phyloP scores from a whole-genome alignment of 106 monocot genomes.

The Dactylorhiza incarnata region DNA sequence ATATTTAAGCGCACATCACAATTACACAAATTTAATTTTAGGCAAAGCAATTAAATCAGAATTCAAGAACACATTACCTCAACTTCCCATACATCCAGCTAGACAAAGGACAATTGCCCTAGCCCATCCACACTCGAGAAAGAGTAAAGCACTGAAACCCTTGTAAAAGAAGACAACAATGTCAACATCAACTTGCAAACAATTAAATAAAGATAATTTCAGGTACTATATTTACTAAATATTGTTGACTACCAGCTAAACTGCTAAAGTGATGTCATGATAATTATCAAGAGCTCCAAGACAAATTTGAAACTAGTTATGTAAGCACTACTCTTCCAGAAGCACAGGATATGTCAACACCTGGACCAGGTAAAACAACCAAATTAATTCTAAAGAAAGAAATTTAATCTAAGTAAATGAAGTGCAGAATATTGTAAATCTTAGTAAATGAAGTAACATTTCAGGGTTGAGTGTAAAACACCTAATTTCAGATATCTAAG shows the following conservation, averaged over 20 bases:
- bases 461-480: no score
- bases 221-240: constrained; percentile 48
- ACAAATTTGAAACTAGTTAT: constrained; percentile 68
- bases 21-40: not conserved
- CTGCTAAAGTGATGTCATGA: constrained; percentile 78
- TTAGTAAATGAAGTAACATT: no score
- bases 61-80: constrained; percentile 36
- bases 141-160: constrained; percentile 92
- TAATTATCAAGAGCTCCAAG: constrained; percentile 77
- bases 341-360: constrained; percentile 74
- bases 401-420: no score
- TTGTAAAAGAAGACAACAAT: constrained; percentile 10
- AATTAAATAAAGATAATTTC: constrained; percentile 1
- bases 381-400: no score
- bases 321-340: constrained; percentile 58
- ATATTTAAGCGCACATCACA: not conserved
- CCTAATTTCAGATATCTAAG: no score
- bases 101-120: constrained; percentile 86
- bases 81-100: constrained; percentile 81
- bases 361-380: no score
- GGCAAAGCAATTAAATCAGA: not conserved
- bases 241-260: constrained; percentile 77
- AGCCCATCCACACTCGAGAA: constrained; percentile 67
- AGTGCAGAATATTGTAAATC: no score
- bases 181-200: not conserved